phyloP scores from a whole-genome alignment of 1,139 yeast genomes.

The Saccharomyces hybrid region DNA sequence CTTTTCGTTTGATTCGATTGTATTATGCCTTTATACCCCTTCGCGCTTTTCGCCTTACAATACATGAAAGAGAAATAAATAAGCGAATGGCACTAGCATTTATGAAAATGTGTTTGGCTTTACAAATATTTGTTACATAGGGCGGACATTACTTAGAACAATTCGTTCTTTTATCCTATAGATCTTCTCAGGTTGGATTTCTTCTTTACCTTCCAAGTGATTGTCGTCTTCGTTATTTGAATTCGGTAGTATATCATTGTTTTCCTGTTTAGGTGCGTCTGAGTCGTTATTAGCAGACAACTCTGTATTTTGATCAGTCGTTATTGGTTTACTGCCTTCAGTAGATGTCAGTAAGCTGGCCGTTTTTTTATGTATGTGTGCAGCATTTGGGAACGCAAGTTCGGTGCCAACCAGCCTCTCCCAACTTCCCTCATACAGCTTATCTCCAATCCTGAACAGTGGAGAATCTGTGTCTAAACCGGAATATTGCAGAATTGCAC shows the following conservation, averaged over 20 bases:
- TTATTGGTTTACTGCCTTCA: not conserved
- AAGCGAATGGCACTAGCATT: constrained; percentile 23
- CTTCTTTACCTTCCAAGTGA: not conserved
- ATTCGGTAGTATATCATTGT: not conserved
- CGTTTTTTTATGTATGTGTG: constrained; percentile 14
- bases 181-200: constrained; percentile 18
- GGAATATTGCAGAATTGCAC: constrained; percentile 43
- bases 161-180: constrained; percentile 33
- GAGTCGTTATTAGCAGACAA: not conserved
- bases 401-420: constrained; percentile 76
- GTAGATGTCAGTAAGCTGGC: not conserved
- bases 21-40: not conserved
- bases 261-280: not conserved
- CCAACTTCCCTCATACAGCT: constrained; percentile 73
- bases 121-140: constrained; percentile 16
- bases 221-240: not conserved
- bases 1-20: not conserved
- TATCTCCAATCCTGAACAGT: constrained; percentile 46
- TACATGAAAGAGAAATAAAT: not conserved
- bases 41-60: not conserved
- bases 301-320: not conserved
- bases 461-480: constrained; percentile 49
- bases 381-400: constrained; percentile 38
- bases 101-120: constrained; percentile 12
- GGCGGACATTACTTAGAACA: constrained; percentile 29